Evolutionary conservation across 2,329 filamentous ascomycete species (phyloP).

Genomic region (Paecilomyces sp.): DNA sequence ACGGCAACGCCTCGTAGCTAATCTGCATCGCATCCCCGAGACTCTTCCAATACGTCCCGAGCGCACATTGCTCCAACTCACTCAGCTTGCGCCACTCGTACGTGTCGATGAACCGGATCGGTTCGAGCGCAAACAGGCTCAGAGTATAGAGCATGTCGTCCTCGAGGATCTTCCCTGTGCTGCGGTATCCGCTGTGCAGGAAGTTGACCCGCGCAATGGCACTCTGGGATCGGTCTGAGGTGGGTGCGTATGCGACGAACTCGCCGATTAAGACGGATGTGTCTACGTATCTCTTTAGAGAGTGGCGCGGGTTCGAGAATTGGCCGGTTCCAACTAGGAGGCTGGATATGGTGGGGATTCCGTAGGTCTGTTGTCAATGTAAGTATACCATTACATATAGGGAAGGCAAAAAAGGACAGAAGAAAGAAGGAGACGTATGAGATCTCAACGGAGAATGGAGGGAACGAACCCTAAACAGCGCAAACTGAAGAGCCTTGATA

Average conservation of each 20-base stretch:
- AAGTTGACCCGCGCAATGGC: constrained; percentile 59
- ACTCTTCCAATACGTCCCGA: constrained; percentile 64
- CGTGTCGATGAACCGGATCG: constrained; percentile 53
- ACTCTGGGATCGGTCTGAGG: constrained; percentile 38
- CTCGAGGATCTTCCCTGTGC: constrained; percentile 53
- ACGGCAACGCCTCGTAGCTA: constrained; percentile 40
- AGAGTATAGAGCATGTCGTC: constrained; percentile 61
- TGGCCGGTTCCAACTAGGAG: constrained; percentile 45
- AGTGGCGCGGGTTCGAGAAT: constrained; percentile 38
- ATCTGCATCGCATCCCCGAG: constrained; percentile 66
- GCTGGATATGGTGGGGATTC: constrained; percentile 48
- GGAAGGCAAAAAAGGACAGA: neutral
- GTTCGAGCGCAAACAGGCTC: constrained; percentile 58
- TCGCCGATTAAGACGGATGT: constrained; percentile 45
- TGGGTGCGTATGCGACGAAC: constrained; percentile 37
- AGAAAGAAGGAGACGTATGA: neutral
- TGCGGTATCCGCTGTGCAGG: constrained; percentile 52
- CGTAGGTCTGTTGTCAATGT: constrained; percentile 42
- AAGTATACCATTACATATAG: neutral
- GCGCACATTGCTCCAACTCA: constrained; percentile 60
- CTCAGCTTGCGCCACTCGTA: constrained; percentile 66
- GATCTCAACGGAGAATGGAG: neutral
- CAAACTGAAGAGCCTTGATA: constrained; percentile 49
- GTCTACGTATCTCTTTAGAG: constrained; percentile 48
- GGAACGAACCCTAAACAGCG: constrained; percentile 46